Base-by-base conservation (phyloP, 2,329 filamentous ascomycete genomes). In the Ophiostoma sp. region DNA sequence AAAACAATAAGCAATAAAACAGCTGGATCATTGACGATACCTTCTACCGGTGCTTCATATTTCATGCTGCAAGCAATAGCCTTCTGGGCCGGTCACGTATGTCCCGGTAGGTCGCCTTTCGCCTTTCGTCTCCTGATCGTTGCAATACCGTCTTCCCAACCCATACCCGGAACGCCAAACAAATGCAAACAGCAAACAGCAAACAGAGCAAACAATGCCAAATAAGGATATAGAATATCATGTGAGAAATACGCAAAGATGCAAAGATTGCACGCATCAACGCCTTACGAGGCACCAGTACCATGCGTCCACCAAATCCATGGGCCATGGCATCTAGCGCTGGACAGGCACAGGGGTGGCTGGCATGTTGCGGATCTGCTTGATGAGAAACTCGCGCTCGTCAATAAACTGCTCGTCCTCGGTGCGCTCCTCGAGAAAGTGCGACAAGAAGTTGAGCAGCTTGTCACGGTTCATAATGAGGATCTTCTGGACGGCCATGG, bases 361-460 rank as follows among this genome's bases (percentile, higher is more conserved):
- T 4, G 87, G 86, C 86, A 90, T 87, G 74, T 87, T 89, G 75
- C 84, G 84, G 76, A 99, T 98, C 80, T 97, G 94, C 80, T 96
- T 94, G 76, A 99, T 94, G 76, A 99, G 83, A 78, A 98, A 99
- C 75, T 95, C 94, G 77, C 96, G 92, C 84, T 99, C 95, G 77
- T 99, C 95, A 74, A 94, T 95, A 79, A 99, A 99, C 80, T 99
- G 95, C 79, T 98, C 95, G 77, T 99, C 95, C 75, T 99, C 95
- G 41, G 92, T 97, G 70, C 95, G 87, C 77, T 98, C 95, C 77
- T 97, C 94, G 44, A 99, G 84, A 77, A 99, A 99, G 73, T 91
- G 90, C 8, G 93, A 92, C 68, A 99, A 81, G 79, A 99, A 99
- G 72, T 88, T 89, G 68, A 99, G 83, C 23, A 99, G 85, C 76